Percentiles rank a stretch among this genome's conserved stretches.
These are phyloP conservation scores for Bathelium albidoporum DNA, from an alignment of 495 filamentous ascomycete species.

Conservation along the genomic window DNA sequence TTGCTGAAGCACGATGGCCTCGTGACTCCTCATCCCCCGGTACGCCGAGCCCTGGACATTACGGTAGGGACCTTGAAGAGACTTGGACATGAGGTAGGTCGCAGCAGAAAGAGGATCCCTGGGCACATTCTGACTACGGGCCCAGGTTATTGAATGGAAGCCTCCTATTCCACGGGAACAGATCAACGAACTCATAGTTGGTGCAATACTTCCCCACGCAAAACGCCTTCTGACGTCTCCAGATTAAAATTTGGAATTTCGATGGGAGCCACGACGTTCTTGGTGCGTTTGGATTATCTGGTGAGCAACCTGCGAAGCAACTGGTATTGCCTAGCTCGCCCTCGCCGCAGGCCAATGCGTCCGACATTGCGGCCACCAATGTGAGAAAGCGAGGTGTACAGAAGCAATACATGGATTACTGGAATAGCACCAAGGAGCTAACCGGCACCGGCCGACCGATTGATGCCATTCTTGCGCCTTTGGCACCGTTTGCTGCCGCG, in stretches of 20 bases:
- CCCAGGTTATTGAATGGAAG: constrained; percentile 46
- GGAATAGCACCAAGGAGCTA: constrained; percentile 47
- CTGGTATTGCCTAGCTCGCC: constrained; percentile 25
- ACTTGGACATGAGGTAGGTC: constrained; percentile 42
- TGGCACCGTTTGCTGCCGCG: constrained; percentile 52
- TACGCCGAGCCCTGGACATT: constrained; percentile 43
- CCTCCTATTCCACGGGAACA: constrained; percentile 40
- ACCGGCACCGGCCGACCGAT: constrained; percentile 50
- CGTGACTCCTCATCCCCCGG: constrained; percentile 42
- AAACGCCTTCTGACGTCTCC: neutral
- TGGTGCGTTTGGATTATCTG: constrained; percentile 43
- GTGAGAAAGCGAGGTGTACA: constrained; percentile 48
- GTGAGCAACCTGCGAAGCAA: constrained; percentile 40
- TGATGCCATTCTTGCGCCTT: constrained; percentile 46
- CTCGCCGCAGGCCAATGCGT: constrained; percentile 32
- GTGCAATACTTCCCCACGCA: constrained; percentile 12
- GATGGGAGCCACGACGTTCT: constrained; percentile 40
- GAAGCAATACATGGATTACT: constrained; percentile 60
- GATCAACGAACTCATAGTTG: constrained; percentile 16
- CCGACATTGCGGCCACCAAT: constrained; percentile 44
- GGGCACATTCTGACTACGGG: neutral
- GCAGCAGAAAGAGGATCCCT: neutral
- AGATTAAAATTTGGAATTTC: constrained; percentile 36
- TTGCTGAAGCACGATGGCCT: constrained; percentile 43
- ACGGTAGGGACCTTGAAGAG: constrained; percentile 41